phyloP scores from a whole-genome alignment of 2,329 filamentous ascomycete genomes.

The Phyllosticta ampelicida region DNA sequence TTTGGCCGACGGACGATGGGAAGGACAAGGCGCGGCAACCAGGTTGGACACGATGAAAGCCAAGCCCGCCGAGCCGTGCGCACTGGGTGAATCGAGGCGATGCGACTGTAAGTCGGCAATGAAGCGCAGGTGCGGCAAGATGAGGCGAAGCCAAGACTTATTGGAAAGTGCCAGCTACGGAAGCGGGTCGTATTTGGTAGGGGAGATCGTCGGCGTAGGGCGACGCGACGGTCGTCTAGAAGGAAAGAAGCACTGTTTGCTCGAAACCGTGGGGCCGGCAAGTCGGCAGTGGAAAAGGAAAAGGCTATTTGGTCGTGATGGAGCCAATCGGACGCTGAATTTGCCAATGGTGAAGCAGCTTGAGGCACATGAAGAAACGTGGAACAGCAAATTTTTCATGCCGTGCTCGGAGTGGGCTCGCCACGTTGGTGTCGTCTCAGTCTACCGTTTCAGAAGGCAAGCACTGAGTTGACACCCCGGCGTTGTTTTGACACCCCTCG shows the following conservation, averaged over 20 bases:
- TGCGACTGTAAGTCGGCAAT: neutral
- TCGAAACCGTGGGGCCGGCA: neutral
- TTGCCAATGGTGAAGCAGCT: neutral
- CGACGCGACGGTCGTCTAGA: neutral
- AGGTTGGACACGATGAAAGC: neutral
- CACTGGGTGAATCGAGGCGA: neutral
- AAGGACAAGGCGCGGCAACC: neutral
- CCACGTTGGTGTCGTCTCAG: neutral
- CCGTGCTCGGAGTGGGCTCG: neutral
- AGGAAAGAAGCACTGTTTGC: neutral
- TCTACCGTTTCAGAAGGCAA: neutral
- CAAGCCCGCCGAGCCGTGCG: neutral
- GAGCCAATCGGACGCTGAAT: neutral
- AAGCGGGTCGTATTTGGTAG: neutral
- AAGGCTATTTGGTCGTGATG: neutral
- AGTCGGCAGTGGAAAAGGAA: no score
- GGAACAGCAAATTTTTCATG: neutral
- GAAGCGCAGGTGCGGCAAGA: neutral
- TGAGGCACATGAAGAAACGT: neutral
- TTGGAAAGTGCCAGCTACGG: neutral
- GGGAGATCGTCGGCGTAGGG: neutral
- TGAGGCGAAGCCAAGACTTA: neutral
- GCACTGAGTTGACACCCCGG: no score
- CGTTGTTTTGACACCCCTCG: no score
- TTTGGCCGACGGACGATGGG: neutral